phyloP scores from a whole-genome alignment of 495 filamentous ascomycete species.

The Amniculicola lignicola region DNA sequence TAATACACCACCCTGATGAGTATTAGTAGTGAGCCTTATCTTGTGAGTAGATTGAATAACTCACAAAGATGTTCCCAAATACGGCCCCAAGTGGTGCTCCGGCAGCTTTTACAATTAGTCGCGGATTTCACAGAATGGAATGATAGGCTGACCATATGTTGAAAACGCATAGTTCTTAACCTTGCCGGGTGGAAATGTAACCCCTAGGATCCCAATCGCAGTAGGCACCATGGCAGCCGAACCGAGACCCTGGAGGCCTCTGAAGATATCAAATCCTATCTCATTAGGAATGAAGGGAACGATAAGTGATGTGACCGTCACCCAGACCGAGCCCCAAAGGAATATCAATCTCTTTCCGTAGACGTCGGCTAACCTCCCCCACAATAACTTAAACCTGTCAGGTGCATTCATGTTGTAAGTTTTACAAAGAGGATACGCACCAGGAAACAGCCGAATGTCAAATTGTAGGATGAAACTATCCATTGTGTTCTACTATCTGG shows the following conservation, averaged over 20 bases:
- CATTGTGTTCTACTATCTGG: constrained; percentile 58
- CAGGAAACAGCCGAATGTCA: constrained; percentile 41
- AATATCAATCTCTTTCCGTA: constrained; percentile 42
- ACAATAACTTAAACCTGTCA: constrained; percentile 28
- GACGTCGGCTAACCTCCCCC: constrained; percentile 41
- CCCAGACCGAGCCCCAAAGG: constrained; percentile 39
- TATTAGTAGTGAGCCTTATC: constrained; percentile 1
- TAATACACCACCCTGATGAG: constrained; percentile 48
- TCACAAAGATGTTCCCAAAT: constrained; percentile 52
- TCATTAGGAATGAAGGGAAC: constrained; percentile 40
- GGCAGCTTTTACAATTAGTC: constrained; percentile 18
- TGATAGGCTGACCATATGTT: constrained; percentile 27
- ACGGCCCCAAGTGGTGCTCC: constrained; percentile 49
- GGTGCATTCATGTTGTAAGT: not conserved
- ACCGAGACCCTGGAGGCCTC: constrained; percentile 41
- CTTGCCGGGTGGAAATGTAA: constrained; percentile 58
- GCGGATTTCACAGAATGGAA: not conserved
- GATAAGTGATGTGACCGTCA: constrained; percentile 36
- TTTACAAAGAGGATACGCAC: not conserved
- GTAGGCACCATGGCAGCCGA: constrained; percentile 44
- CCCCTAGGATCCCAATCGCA: constrained; percentile 61
- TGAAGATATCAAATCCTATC: constrained; percentile 43
- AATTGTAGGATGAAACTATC: constrained; percentile 58
- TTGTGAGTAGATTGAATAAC: not conserved
- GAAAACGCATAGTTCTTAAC: constrained; percentile 63